Percentiles rank a stretch among this genome's conserved stretches.
phyloP scores from a whole-genome alignment of 176 grass and related monocot genomes.

The Ensete ventricosum region DNA sequence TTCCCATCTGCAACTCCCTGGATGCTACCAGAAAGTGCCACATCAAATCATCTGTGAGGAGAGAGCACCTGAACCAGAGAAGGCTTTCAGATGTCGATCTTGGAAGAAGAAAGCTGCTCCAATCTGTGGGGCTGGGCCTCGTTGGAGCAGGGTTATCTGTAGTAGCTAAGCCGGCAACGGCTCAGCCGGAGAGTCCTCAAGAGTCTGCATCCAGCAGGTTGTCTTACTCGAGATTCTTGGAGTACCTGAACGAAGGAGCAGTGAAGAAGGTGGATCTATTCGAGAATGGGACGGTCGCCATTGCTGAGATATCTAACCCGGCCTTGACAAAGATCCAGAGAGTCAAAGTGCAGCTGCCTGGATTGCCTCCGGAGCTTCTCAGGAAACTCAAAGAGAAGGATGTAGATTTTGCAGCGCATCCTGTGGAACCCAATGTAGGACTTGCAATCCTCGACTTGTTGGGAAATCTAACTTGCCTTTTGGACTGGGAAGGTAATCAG shows the following conservation, averaged over 20 bases:
- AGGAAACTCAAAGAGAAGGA: constrained; percentile 57
- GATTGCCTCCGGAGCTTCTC: constrained; percentile 43
- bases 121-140: constrained; percentile 34
- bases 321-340: constrained; percentile 31
- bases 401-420: constrained; percentile 52
- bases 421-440: constrained; percentile 32
- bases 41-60: constrained; percentile 4
- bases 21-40: constrained; percentile 32
- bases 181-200: constrained; percentile 26
- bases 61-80: background rate
- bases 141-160: constrained; percentile 1
- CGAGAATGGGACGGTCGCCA: constrained; percentile 53
- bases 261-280: constrained; percentile 62
- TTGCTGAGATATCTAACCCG: constrained; percentile 54
- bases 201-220: constrained; percentile 46
- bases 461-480: constrained; percentile 47
- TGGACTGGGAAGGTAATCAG: constrained; percentile 39
- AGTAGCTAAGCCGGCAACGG: background rate
- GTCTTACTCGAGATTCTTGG: constrained; percentile 66
- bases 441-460: constrained; percentile 45
- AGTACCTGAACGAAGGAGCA: constrained; percentile 53
- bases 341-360: constrained; percentile 60
- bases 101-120: constrained; percentile 42
- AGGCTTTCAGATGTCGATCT: background rate
- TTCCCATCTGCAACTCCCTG: constrained; percentile 39